phyloP scores from a whole-genome alignment of 345 rosid genomes.

The Passiflora organensis region DNA sequence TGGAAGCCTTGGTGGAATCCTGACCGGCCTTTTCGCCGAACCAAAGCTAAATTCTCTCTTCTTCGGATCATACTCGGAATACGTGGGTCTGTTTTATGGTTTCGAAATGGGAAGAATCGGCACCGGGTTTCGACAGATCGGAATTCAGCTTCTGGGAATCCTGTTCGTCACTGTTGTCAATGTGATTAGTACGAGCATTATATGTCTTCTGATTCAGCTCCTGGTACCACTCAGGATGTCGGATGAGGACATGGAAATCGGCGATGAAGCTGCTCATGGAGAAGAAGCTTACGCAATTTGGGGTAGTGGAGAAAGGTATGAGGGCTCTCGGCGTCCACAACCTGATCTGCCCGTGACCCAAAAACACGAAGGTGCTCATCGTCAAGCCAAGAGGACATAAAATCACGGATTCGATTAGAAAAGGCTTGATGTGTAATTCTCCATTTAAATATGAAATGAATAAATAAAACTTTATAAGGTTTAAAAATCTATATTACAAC shows the following conservation, averaged over 20 bases:
- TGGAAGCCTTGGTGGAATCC: conserved; percentile 41
- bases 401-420: too few relatives aligned
- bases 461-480: too few relatives aligned
- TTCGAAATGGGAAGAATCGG: conserved; percentile 14
- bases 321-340: conserved; percentile 11
- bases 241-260: conserved; percentile 44
- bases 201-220: conserved; percentile 24
- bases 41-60: conserved; percentile 33
- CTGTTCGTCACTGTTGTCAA: conserved; percentile 18
- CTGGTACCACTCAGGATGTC: conserved; percentile 40
- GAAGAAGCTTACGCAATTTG: conserved; percentile 42
- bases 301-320: conserved; percentile 33
- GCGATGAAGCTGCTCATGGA: conserved; percentile 40
- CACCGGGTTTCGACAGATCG: conserved; percentile 31
- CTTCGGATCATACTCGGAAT: not conserved
- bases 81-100: conserved; percentile 38
- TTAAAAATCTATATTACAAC: too few relatives aligned
- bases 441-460: too few relatives aligned
- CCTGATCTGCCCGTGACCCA: conserved; percentile 6
- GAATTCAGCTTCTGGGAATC: conserved; percentile 34
- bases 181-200: conserved; percentile 28
- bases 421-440: too few relatives aligned
- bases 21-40: conserved; percentile 36
- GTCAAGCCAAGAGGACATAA: too few relatives aligned
- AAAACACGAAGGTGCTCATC: too few relatives aligned